Evolutionary conservation across 129 eudicot genomes (phyloP).

Genomic region (Chrysanthemum makinoi): DNA sequence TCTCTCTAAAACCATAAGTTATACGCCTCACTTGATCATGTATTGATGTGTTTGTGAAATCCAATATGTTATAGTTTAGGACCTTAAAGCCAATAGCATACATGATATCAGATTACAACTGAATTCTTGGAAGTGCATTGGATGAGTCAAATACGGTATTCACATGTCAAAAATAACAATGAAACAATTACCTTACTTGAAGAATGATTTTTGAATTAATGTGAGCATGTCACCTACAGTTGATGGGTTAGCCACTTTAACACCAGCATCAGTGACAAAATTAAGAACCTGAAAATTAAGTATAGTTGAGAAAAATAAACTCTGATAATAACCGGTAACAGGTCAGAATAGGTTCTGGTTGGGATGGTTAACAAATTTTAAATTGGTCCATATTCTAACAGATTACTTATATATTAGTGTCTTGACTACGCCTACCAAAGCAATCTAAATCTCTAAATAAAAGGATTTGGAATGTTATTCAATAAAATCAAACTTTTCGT

Average conservation of each 20-base stretch:
- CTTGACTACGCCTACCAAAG: neutral
- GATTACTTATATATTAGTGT: neutral
- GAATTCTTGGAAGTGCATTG: too few relatives aligned
- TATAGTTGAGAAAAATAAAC: neutral
- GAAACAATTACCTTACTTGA: slow-evolving; percentile 61
- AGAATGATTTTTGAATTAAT: slow-evolving; percentile 66
- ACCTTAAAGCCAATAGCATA: slow-evolving; percentile 42
- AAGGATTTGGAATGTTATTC: neutral
- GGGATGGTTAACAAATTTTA: too few relatives aligned
- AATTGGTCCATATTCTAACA: too few relatives aligned
- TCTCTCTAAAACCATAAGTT: too few relatives aligned
- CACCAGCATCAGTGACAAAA: slow-evolving; percentile 85
- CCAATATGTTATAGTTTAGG: too few relatives aligned
- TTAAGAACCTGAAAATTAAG: slow-evolving; percentile 67
- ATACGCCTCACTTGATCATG: too few relatives aligned
- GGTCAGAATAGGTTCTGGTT: too few relatives aligned
- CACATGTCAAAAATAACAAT: neutral
- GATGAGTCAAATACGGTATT: neutral
- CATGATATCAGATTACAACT: neutral
- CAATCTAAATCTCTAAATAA: neutral
- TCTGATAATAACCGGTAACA: neutral
- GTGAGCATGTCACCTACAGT: slow-evolving; percentile 91
- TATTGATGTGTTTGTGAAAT: too few relatives aligned
- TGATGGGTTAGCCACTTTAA: slow-evolving; percentile 85
- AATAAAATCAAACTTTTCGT: neutral